These are phyloP conservation scores for Corchorus capsularis DNA, from an alignment of 345 rosid genomes.

Conservation along the genomic window DNA sequence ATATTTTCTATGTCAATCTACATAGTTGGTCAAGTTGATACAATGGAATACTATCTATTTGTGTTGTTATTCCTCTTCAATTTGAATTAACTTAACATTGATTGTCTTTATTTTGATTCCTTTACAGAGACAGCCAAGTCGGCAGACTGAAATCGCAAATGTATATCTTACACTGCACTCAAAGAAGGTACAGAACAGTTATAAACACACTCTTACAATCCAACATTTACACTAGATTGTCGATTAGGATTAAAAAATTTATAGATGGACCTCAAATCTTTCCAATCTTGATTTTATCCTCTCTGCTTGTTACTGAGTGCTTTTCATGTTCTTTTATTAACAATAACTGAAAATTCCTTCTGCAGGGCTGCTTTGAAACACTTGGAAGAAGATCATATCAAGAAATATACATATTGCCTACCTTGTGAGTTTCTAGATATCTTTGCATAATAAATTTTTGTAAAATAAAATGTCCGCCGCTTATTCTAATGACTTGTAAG, in stretches of 20 bases:
- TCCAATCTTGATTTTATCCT: not conserved
- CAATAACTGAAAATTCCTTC: slow-evolving; percentile 21
- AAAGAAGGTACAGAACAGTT: slow-evolving; percentile 73
- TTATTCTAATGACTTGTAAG: not conserved
- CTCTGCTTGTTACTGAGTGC: not conserved
- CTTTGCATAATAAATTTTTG: slow-evolving; percentile 10
- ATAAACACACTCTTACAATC: not conserved
- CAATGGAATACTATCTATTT: not conserved
- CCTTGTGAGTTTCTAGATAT: slow-evolving; percentile 77
- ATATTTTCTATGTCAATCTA: slow-evolving; percentile 3
- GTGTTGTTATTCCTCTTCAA: no score
- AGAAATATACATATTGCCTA: slow-evolving; percentile 88
- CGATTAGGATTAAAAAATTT: not conserved
- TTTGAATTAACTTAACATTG: no score
- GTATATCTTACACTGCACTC: slow-evolving; percentile 76
- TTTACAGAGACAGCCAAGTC: slow-evolving; percentile 75
- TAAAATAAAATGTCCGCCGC: not conserved
- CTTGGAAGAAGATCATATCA: slow-evolving; percentile 80
- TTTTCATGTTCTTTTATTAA: not conserved
- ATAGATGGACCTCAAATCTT: not conserved
- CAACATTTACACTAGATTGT: slow-evolving; percentile 1
- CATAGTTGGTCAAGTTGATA: not conserved
- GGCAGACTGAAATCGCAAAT: slow-evolving; percentile 75
- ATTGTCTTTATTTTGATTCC: slow-evolving; percentile 21
- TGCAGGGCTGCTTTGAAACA: slow-evolving; percentile 90